These are phyloP conservation scores for Colletotrichum phormii DNA, from an alignment of 2,329 filamentous ascomycete genomes.

Conservation along the genomic window DNA sequence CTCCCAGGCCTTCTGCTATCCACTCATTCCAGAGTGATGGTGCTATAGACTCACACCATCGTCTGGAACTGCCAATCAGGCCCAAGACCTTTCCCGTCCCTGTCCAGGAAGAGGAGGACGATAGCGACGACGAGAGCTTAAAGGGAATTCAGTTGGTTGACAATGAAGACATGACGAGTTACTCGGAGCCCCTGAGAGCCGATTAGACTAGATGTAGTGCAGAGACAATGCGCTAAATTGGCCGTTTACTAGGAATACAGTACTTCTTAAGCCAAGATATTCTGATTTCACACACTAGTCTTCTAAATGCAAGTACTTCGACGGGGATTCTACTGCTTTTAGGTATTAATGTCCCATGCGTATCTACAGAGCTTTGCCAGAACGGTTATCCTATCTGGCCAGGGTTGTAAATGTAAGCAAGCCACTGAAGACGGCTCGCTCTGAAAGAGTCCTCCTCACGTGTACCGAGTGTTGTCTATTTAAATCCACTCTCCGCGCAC, in stretches of 20 bases:
- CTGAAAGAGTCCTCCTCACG: too few species aligned
- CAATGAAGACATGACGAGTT: slow-evolving; percentile 43
- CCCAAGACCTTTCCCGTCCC: slow-evolving; percentile 25
- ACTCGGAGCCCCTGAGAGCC: slow-evolving; percentile 19
- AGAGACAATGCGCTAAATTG: neutral
- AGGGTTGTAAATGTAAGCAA: too few species aligned
- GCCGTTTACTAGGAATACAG: neutral
- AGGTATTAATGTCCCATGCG: neutral
- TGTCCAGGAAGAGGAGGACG: slow-evolving; percentile 6
- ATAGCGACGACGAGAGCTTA: slow-evolving; percentile 49
- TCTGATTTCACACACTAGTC: neutral
- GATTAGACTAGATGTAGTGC: neutral
- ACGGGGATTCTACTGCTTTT: neutral
- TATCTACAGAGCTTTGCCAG: neutral
- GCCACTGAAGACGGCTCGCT: too few species aligned
- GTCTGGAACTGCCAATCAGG: slow-evolving; percentile 19
- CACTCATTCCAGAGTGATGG: slow-evolving; percentile 29
- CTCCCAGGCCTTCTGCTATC: slow-evolving; percentile 4
- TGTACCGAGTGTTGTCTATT: too few species aligned
- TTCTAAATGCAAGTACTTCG: neutral
- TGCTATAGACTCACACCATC: slow-evolving; percentile 11
- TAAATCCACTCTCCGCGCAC: too few species aligned
- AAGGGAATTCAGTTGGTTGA: slow-evolving; percentile 52
- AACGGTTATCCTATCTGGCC: neutral
- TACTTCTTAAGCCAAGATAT: neutral